These are phyloP conservation scores for Claviceps sp. DNA, from an alignment of 2,329 filamentous ascomycete species.

Conservation along the genomic window DNA sequence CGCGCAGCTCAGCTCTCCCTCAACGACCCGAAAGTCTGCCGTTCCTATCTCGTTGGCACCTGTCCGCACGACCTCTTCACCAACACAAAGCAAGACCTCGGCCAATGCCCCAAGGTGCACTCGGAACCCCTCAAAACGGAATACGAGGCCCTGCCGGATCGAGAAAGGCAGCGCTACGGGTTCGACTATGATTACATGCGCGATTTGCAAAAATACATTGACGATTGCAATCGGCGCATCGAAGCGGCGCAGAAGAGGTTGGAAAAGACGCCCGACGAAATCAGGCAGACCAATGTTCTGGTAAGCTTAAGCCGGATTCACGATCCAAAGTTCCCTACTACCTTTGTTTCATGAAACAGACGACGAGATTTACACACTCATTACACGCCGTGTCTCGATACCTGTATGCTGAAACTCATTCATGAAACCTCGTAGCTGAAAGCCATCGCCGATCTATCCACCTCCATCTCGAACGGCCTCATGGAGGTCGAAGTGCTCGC, in stretches of 20 bases:
- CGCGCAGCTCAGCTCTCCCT: constrained; percentile 74
- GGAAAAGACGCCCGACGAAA: constrained; percentile 97
- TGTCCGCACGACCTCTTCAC: constrained; percentile 99
- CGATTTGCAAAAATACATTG: constrained; percentile 92
- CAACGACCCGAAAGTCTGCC: constrained; percentile 86
- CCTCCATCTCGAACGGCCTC: constrained; percentile 68
- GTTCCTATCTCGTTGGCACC: constrained; percentile 82
- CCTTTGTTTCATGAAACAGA: neutral
- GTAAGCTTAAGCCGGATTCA: constrained; percentile 21
- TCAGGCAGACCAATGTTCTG: constrained; percentile 81
- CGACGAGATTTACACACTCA: too few species aligned
- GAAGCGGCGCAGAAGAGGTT: constrained; percentile 77
- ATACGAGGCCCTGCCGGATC: constrained; percentile 60
- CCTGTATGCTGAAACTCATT: neutral
- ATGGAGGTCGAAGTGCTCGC: constrained; percentile 78
- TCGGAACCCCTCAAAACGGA: constrained; percentile 79
- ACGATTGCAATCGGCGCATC: constrained; percentile 90
- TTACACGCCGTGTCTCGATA: too few species aligned
- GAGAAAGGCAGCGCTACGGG: constrained; percentile 64
- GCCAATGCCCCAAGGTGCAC: constrained; percentile 78
- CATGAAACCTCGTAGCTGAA: constrained; percentile 41
- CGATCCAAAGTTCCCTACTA: neutral
- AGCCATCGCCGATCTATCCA: constrained; percentile 66
- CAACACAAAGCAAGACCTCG: constrained; percentile 95
- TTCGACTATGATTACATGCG: constrained; percentile 97